A percentile compares a stretch with the other conserved stretches of the same genome.
Evolutionary conservation across 306 rosid species (phyloP).

Genomic region (Vigna nakashimae): DNA sequence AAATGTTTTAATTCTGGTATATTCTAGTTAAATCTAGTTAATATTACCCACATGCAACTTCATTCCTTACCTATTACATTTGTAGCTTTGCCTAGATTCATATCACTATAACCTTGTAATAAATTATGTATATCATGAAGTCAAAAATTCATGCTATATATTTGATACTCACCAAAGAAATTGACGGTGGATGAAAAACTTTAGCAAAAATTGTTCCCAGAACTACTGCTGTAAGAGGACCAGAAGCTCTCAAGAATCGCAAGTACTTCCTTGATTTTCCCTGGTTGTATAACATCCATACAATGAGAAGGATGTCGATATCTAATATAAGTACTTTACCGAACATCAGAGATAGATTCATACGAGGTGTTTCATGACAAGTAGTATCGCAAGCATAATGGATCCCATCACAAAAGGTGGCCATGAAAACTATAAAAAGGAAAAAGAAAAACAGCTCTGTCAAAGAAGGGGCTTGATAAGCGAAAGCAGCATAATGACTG

Average conservation of each 20-base stretch:
- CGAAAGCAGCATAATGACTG: constrained; percentile 26
- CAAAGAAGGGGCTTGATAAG: constrained; percentile 47
- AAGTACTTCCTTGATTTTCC: constrained; percentile 89
- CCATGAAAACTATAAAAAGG: constrained; percentile 84
- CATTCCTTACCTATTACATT: constrained; percentile 7
- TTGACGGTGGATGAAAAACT: constrained; percentile 77
- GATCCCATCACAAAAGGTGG: constrained; percentile 97
- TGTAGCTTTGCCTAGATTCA: constrained; percentile 36
- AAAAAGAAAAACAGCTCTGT: constrained; percentile 41
- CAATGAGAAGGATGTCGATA: constrained; percentile 40
- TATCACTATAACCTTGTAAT: constrained; percentile 14
- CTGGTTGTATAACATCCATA: constrained; percentile 56
- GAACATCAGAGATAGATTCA: constrained; percentile 43
- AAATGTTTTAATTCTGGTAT: constrained; percentile 10
- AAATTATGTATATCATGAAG: constrained; percentile 30
- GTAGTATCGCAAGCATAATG: constrained; percentile 70
- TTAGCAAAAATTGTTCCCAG: constrained; percentile 71
- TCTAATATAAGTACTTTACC: constrained; percentile 33
- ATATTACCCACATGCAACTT: constrained; percentile 15
- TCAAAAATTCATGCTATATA: constrained; percentile 40
- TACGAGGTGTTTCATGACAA: constrained; percentile 95
- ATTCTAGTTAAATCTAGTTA: constrained; percentile 35
- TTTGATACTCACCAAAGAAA: constrained; percentile 76
- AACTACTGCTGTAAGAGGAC: constrained; percentile 94
- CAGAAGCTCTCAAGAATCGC: constrained; percentile 89